phyloP scores from a whole-genome alignment of 257 asterid species.

The Solanum appendiculatum region DNA sequence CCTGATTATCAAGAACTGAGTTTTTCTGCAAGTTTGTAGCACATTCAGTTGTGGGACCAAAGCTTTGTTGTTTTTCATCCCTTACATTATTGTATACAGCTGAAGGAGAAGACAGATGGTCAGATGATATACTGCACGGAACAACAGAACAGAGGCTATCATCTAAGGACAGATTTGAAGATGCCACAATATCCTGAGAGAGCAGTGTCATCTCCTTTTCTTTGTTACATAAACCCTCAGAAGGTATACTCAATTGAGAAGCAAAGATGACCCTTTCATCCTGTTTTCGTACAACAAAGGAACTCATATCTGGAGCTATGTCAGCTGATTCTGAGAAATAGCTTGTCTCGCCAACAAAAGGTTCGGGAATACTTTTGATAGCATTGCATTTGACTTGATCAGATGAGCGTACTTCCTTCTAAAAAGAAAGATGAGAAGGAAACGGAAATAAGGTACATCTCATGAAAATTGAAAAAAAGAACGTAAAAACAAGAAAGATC shows the following conservation, averaged over 20 bases:
- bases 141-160: constrained; percentile 81
- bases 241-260: constrained; percentile 49
- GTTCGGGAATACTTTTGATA: constrained; percentile 23
- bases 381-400: constrained; percentile 12
- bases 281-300: constrained; percentile 34
- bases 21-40: constrained; percentile 7
- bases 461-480: background rate
- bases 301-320: constrained; percentile 53
- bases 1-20: constrained; percentile 17
- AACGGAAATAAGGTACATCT: background rate
- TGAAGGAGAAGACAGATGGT: constrained; percentile 29
- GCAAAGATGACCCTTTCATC: constrained; percentile 19
- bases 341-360: constrained; percentile 62
- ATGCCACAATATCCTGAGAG: constrained; percentile 45
- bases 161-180: constrained; percentile 35
- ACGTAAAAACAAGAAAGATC: background rate
- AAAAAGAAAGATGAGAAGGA: background rate
- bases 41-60: constrained; percentile 7
- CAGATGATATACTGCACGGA: constrained; percentile 64
- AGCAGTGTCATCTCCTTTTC: constrained; percentile 18
- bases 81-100: constrained; percentile 16
- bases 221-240: constrained; percentile 25
- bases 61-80: constrained; percentile 2
- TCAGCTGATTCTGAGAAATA: constrained; percentile 69
- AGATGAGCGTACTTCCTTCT: constrained; percentile 19